Evolutionary conservation across 345 rosid genomes (phyloP).

Genomic region (Geranium rotundifolium): DNA sequence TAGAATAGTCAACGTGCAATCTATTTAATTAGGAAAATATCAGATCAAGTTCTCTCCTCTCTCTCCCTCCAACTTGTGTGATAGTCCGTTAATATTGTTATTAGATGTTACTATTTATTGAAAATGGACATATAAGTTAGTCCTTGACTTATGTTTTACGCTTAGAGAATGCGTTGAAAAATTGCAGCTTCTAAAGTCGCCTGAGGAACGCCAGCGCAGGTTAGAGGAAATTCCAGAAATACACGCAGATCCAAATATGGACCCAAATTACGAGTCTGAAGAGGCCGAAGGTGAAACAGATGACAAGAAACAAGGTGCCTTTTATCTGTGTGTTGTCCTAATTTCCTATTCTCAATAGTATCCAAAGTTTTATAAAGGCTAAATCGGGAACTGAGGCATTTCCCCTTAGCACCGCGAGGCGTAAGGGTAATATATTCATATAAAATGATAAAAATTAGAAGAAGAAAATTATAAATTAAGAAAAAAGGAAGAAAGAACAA

Average conservation of each 20-base stretch:
- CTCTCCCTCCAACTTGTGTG: neutral
- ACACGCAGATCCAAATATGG: constrained; percentile 95
- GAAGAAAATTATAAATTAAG: no score
- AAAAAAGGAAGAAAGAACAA: no score
- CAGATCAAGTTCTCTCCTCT: neutral
- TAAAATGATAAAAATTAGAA: no score
- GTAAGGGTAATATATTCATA: no score
- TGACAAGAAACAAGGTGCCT: constrained; percentile 62
- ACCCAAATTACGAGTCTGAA: constrained; percentile 82
- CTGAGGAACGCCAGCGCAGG: constrained; percentile 88
- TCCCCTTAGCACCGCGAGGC: no score
- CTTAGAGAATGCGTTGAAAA: constrained; percentile 99
- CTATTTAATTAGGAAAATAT: no score
- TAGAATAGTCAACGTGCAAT: no score
- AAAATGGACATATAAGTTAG: constrained; percentile 5
- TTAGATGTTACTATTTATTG: neutral
- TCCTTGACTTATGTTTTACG: constrained; percentile 62
- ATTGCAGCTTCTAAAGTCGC: constrained; percentile 81
- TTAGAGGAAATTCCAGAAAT: constrained; percentile 92
- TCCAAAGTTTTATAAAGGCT: neutral
- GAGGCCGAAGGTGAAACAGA: constrained; percentile 67
- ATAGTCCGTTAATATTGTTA: no score
- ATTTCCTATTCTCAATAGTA: constrained; percentile 5
- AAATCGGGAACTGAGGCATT: no score
- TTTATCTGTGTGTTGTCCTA: neutral